phyloP scores from a whole-genome alignment of 768 basidiomycete species.

The Macrocybe gigantea region DNA sequence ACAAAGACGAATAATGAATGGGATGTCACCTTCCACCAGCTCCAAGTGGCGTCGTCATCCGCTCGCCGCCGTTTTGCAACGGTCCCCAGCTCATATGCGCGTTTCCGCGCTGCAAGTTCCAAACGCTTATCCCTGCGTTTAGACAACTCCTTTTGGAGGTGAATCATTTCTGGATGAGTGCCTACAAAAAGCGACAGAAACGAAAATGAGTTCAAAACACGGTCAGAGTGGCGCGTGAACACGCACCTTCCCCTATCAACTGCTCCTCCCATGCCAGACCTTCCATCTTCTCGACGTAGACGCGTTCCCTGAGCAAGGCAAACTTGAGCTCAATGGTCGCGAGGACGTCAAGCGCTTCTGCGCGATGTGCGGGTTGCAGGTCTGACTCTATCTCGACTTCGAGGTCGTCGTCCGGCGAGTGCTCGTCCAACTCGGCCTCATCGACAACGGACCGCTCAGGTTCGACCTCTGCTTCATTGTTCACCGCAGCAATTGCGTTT shows the following conservation, averaged over 20 bases:
- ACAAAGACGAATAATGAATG: conserved; percentile 4
- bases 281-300: conserved; percentile 95
- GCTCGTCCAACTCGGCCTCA: conserved; percentile 27
- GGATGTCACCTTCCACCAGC: conserved; percentile 75
- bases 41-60: conserved; percentile 79
- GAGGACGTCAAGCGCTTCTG: conserved; percentile 83
- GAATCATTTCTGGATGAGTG: conserved; percentile 80
- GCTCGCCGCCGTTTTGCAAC: conserved; percentile 55
- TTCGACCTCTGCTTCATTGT: conserved; percentile 22
- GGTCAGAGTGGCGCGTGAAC: background rate
- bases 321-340: conserved; percentile 92
- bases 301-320: conserved; percentile 75
- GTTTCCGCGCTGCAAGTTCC: conserved; percentile 72
- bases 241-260: conserved; percentile 70
- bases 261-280: conserved; percentile 84
- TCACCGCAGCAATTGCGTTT: conserved; percentile 13
- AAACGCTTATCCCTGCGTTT: conserved; percentile 77
- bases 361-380: conserved; percentile 74
- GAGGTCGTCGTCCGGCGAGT: conserved; percentile 33
- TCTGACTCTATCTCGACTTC: conserved; percentile 56
- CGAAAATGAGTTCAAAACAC: conserved; percentile 1
- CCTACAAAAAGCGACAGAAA: conserved; percentile 34
- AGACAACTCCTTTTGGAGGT: conserved; percentile 74
- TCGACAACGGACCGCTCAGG: conserved; percentile 18
- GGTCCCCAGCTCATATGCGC: conserved; percentile 60